Evolutionary conservation across 2,329 filamentous ascomycete genomes (phyloP), one percentile per base, ranked within the genome.

Genomic region (Diaporthe sp.): DNA sequence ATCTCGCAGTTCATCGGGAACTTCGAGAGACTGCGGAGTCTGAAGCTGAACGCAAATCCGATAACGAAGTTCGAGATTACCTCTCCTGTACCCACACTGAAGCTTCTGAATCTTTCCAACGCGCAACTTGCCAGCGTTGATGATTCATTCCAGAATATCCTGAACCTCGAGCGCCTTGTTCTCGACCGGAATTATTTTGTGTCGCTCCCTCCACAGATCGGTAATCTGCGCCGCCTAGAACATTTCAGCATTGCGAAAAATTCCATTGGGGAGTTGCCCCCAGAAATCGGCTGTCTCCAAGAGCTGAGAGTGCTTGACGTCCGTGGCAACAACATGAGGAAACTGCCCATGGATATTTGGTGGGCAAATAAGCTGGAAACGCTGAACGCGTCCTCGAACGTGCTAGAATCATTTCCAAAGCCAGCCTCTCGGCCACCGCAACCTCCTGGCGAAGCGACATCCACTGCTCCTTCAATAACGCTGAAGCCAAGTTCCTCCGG

Each of bases 161-260:
- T 94, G 12, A 97, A 95, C 79, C 85, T 99, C 59, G 95, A 96
- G 75, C 95, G 96, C 80, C 89, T 99, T 31, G 93, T 96, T 25
- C 88, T 99, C 72, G 96, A 98, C 85, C 96, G 95, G 82, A 99
- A 99, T 81, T 97, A 98, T 82, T 97, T 99, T 79, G 95, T 97
- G 0, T 96, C 95, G 0, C 87, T 99, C 34, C 97, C 96, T 0
- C 89, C 91, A 73, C 93, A 97, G 77, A 94, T 99, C 76, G 96
- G 96, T 22, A 94, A 93, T 77, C 86, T 99, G 59, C 92, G 91
- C 77, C 94, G 92, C 79, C 87, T 99, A 42, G 96, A 98, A 81
- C 93, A 98, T 83, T 93, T 99, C 81, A 98, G 95, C 84, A 95
- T 98, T 78, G 95, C 96, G 53, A 94, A 96, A 83, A 99, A 99